These are phyloP conservation scores for Garcia nutans DNA, from an alignment of 345 rosid genomes.

Conservation along the genomic window DNA sequence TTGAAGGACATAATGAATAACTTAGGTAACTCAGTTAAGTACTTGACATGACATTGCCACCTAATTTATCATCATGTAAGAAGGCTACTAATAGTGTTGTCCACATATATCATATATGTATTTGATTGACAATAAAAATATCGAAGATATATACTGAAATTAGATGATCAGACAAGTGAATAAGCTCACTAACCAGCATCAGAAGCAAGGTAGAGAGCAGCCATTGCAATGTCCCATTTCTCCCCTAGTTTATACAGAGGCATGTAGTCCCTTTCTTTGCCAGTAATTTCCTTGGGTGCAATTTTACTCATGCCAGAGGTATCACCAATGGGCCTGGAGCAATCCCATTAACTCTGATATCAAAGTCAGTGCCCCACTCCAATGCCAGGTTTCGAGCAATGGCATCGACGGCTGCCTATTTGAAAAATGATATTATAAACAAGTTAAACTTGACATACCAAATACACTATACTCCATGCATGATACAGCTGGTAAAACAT, in stretches of 20 bases:
- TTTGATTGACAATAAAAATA: neutral
- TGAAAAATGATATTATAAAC: neutral
- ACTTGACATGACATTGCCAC: no score
- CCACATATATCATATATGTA: no score
- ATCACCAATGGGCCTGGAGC: conserved; percentile 52
- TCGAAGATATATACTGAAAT: neutral
- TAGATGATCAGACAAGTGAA: neutral
- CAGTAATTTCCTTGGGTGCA: conserved; percentile 30
- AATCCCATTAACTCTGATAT: conserved; percentile 47
- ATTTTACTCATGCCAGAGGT: conserved; percentile 51
- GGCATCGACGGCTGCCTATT: conserved; percentile 55
- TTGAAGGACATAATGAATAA: no score
- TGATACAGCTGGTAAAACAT: neutral
- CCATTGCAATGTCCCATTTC: conserved; percentile 66
- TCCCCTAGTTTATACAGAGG: conserved; percentile 43
- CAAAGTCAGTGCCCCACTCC: conserved; percentile 62
- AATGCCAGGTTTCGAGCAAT: conserved; percentile 50
- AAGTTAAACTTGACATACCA: neutral
- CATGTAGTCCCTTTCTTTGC: conserved; percentile 14
- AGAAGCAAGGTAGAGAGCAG: conserved; percentile 48
- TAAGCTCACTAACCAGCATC: conserved; percentile 42
- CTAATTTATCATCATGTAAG: no score
- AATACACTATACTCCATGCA: neutral
- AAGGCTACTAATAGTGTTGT: no score
- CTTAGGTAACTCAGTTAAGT: no score